Conservation (phyloP, 1,284 basidiomycete species). For the Tilletia horrida region DNA sequence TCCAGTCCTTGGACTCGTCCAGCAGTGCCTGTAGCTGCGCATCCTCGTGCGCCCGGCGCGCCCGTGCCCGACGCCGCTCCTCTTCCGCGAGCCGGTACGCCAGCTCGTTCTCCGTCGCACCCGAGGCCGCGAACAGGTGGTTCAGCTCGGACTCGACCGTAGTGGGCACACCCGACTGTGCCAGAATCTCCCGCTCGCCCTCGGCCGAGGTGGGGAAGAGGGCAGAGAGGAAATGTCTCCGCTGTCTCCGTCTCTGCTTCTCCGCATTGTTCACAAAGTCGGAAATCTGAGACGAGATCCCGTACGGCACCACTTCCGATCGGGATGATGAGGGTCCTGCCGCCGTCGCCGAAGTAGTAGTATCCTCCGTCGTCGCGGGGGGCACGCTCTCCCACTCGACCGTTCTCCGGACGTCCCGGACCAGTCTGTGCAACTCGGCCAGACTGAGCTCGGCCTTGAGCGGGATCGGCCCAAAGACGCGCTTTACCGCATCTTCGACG, state of each 20-base stretch:
- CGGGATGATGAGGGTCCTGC: neutral
- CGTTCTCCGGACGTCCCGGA: slow-evolving; percentile 68
- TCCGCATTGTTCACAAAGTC: neutral
- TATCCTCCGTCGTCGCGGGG: neutral
- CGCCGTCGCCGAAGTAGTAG: neutral
- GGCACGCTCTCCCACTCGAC: slow-evolving; percentile 61
- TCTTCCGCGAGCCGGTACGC: neutral
- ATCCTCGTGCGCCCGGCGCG: slow-evolving; percentile 50
- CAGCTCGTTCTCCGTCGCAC: neutral
- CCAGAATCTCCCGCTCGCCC: slow-evolving; percentile 44
- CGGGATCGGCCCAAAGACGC: slow-evolving; percentile 75
- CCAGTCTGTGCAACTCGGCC: slow-evolving; percentile 67
- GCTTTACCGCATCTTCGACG: slow-evolving; percentile 71
- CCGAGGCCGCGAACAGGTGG: neutral
- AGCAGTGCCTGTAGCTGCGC: slow-evolving; percentile 66
- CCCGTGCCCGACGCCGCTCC: neutral
- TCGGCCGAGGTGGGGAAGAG: slow-evolving; percentile 41
- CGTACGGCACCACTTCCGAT: neutral
- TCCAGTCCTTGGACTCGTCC: slow-evolving; percentile 66
- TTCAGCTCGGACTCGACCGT: slow-evolving; percentile 19
- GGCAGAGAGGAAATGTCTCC: slow-evolving; percentile 50
- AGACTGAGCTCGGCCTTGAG: slow-evolving; percentile 70
- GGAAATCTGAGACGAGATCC: slow-evolving; percentile 1
- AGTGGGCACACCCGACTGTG: slow-evolving; percentile 43
- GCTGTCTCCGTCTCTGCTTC: slow-evolving; percentile 18